Evolutionary conservation across 495 filamentous ascomycete species (phyloP).

Genomic region (Aspergillus baeticus): DNA sequence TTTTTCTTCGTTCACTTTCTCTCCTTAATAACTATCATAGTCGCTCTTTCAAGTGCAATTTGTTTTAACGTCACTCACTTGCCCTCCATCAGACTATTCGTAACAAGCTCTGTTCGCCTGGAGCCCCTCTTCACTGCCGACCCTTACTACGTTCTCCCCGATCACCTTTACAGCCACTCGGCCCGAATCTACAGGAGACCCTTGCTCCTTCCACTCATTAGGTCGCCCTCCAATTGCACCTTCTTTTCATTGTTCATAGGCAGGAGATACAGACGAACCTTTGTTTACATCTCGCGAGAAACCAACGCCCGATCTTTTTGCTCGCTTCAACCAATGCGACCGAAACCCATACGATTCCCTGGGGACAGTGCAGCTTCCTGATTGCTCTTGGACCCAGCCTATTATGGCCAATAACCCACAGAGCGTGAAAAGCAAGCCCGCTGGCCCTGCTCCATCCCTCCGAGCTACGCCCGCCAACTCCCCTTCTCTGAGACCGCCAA

Average conservation of each 20-base stretch:
- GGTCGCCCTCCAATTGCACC: not conserved
- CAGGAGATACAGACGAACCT: not conserved
- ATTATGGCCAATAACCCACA: conserved; percentile 40
- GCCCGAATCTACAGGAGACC: not conserved
- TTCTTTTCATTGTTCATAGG: conserved; percentile 6
- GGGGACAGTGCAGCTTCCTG: conserved; percentile 27
- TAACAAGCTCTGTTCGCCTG: conserved; percentile 2
- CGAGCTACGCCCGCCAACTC: conserved; percentile 82
- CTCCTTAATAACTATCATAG: conserved; percentile 4
- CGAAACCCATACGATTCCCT: conserved; percentile 18
- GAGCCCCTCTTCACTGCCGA: conserved; percentile 1
- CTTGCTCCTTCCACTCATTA: not conserved
- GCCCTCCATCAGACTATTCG: conserved; percentile 1
- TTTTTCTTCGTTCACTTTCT: conserved; percentile 1
- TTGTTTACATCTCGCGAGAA: conserved; percentile 1
- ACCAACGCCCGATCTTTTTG: not conserved
- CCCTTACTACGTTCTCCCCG: not conserved
- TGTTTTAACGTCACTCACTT: not conserved
- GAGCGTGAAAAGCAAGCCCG: conserved; percentile 37
- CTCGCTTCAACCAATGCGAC: conserved; percentile 15
- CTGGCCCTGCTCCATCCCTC: conserved; percentile 42
- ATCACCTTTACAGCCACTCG: not conserved
- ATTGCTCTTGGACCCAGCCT: conserved; percentile 6
- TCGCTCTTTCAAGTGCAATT: conserved; percentile 15
- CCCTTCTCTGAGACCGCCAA: conserved; percentile 60